Evolutionary conservation across 2,329 filamentous ascomycete genomes (phyloP).

Genomic region (Botrytis aclada): DNA sequence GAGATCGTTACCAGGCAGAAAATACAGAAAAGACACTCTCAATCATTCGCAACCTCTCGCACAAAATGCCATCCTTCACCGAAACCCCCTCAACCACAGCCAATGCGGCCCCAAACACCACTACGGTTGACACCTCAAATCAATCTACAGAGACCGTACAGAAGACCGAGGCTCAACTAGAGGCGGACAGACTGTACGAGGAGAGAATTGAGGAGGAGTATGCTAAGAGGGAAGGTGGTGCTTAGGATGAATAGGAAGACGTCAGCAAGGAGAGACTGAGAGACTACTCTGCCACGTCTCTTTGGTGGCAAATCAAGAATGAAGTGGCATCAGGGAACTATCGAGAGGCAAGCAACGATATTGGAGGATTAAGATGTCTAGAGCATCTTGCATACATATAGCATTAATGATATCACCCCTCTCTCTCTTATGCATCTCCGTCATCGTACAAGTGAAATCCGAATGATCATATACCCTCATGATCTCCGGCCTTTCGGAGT

Average conservation of each 20-base stretch:
- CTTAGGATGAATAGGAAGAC: conserved; percentile 32
- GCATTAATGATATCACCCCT: background rate
- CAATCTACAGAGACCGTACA: conserved; percentile 1
- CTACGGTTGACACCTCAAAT: background rate
- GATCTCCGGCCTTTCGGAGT: background rate
- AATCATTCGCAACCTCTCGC: background rate
- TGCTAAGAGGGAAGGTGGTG: conserved; percentile 27
- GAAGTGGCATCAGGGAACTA: background rate
- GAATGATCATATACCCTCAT: background rate
- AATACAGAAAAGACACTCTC: background rate
- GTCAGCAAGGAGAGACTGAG: background rate
- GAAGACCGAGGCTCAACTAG: conserved; percentile 22
- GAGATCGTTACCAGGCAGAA: background rate
- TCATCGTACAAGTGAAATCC: background rate
- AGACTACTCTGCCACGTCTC: background rate
- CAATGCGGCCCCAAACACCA: background rate
- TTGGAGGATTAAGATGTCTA: background rate
- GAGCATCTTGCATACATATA: background rate
- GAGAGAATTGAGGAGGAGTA: conserved; percentile 27
- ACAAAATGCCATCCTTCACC: conserved; percentile 18
- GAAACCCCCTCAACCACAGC: conserved; percentile 7
- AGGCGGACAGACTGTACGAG: conserved; percentile 24
- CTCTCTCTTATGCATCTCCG: background rate
- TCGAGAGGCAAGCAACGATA: background rate
- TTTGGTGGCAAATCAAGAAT: background rate